Percentiles rank a stretch among this genome's conserved stretches.
phyloP scores from a whole-genome alignment of 257 asterid species.

The Jacaranda copaia region DNA sequence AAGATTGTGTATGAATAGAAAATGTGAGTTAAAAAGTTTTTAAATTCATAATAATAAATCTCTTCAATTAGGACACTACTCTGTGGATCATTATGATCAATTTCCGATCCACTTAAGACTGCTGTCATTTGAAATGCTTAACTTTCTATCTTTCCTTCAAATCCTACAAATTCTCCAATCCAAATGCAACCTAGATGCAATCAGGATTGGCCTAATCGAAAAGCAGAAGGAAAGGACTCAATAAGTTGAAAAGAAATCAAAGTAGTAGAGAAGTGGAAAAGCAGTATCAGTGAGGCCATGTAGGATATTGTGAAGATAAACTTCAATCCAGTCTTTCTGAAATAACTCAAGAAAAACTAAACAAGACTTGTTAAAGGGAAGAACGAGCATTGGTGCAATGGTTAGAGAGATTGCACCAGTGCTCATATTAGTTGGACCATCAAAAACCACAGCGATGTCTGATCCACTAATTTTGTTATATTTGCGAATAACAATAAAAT shows the following conservation, averaged over 20 bases:
- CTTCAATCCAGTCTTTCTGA: not conserved
- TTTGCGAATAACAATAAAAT: not conserved
- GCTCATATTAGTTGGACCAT: not conserved
- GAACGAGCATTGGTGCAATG: not conserved
- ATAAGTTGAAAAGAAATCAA: not conserved
- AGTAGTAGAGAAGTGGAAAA: not conserved
- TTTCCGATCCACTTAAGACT: too few species aligned
- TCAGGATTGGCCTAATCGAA: not conserved
- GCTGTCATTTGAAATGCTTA: too few species aligned
- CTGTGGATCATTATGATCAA: too few species aligned
- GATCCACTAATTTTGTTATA: not conserved
- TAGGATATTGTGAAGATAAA: not conserved
- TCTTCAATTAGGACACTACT: too few species aligned
- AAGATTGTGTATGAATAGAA: not conserved
- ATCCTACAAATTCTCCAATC: too few species aligned
- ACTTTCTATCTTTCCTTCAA: too few species aligned
- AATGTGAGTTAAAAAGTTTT: not conserved
- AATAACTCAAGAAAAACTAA: constrained; percentile 2
- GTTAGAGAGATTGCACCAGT: not conserved
- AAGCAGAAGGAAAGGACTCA: not conserved
- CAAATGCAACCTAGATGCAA: not conserved
- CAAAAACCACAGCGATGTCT: constrained; percentile 7
- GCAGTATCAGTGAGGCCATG: not conserved
- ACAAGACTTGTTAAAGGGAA: not conserved
- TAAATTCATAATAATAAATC: too few species aligned